Evolutionary conservation across 2,329 filamentous ascomycete genomes (phyloP), one percentile per base, ranked within the genome.

Genomic region (Botrytis pseudocinerea): DNA sequence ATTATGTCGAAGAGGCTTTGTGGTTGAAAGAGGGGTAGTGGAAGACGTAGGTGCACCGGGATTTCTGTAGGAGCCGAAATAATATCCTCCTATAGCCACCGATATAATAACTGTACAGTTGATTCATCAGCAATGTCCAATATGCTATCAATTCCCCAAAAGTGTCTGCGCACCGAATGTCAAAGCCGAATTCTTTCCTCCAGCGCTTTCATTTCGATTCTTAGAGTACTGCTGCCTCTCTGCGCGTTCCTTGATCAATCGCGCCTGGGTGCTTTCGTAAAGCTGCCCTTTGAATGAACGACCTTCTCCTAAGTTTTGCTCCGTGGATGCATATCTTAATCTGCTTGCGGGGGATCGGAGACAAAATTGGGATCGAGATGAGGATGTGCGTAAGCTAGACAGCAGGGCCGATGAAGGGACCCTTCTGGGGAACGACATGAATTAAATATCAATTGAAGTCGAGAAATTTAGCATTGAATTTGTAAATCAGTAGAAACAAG

Each of bases 201-300:
- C 80, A 48, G 78, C 81, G 10, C 79, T 80, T 74, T 83, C 82
- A 71, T 83, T 79, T 75, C 83, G 81, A 76, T 83, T 77, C 64
- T 77, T 78, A 10, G 84, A 83, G 76, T 87, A 88, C 75, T 85
- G 84, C 77, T 85, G 85, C 38, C 86, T 83, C 80, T 89, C 87
- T 73, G 84, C 84, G 68, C 83, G 83, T 80, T 90, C 88, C n/a
- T 85, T 82, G 76, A 84, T 83, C 75, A 90, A 82, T 74, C 88
- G 85, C 71, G 85, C 83, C 69, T 84, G 84, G 68, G 89, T 88
- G 75, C 87, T 89, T 76, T 88, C 86, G 78, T 88, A 87, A 77
- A 90, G 84, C 81, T 90, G 88, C 32, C 87, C 87, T 77, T 87
- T 85, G 78, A 90, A 90, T 5, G 83, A 76, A 48, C 74, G 76